Evolutionary conservation across 2,329 filamentous ascomycete species (phyloP).

Genomic region (Eutypa lata): DNA sequence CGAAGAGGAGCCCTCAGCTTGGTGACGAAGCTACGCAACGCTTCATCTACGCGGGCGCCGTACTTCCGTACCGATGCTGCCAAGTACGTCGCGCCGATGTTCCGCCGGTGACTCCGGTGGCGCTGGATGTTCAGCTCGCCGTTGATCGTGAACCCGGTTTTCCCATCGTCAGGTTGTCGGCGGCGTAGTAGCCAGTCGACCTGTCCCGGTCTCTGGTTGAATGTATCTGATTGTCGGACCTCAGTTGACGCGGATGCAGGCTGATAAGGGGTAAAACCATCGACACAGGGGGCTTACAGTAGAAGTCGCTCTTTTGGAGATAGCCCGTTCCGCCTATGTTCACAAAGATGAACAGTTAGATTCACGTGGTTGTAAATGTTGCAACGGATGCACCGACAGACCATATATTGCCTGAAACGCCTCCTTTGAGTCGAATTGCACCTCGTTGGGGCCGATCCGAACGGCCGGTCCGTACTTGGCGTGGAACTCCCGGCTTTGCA

Average conservation of each 20-base stretch:
- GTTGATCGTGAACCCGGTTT: conserved; percentile 5
- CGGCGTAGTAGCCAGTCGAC: conserved; percentile 32
- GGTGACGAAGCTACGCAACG: conserved; percentile 7
- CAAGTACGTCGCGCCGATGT: conserved; percentile 6
- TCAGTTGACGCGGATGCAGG: neutral
- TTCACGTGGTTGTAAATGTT: neutral
- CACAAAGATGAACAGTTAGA: too few species aligned
- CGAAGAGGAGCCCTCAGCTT: conserved; percentile 4
- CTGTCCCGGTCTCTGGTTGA: conserved; percentile 35
- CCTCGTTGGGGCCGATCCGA: conserved; percentile 51
- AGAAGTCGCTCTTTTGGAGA: conserved; percentile 52
- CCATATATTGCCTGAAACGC: conserved; percentile 48
- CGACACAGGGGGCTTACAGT: conserved; percentile 33
- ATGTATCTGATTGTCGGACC: conserved; percentile 40
- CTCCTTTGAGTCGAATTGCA: conserved; percentile 49
- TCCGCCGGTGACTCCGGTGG: conserved; percentile 8
- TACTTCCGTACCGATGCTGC: conserved; percentile 10
- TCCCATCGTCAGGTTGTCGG: conserved; percentile 3
- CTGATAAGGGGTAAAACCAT: neutral
- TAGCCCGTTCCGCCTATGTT: conserved; percentile 41
- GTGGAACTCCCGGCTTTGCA: conserved; percentile 43
- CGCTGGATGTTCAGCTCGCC: conserved; percentile 9
- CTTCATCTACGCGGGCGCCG: conserved; percentile 2
- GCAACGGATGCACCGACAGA: conserved; percentile 19
- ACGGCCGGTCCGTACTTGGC: conserved; percentile 46